Percentiles rank a stretch among this genome's conserved stretches.
Evolutionary conservation across 352 stramenopile species (phyloP).

Genomic region (Phytophthora citricola): DNA sequence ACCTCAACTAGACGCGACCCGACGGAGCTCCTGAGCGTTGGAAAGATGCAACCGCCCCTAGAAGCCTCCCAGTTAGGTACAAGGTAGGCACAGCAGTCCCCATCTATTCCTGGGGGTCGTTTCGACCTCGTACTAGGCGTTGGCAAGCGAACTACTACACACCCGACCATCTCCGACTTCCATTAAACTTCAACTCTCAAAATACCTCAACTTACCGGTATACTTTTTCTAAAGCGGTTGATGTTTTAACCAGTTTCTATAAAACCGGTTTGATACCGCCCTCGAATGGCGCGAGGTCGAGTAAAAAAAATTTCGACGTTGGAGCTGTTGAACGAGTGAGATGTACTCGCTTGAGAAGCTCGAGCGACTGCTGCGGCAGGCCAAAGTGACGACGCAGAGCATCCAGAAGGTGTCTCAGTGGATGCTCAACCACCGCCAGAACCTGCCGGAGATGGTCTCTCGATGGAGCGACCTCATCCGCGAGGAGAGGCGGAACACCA

Average conservation of each 20-base stretch:
- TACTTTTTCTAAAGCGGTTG: too few species aligned
- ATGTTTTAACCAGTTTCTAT: too few species aligned
- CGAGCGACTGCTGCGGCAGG: slow-evolving; percentile 64
- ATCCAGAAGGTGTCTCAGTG: slow-evolving; percentile 83
- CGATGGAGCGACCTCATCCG: slow-evolving; percentile 63
- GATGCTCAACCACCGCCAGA: slow-evolving; percentile 73
- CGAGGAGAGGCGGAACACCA: slow-evolving; percentile 67
- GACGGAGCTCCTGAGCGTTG: not conserved
- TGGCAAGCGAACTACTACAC: too few species aligned
- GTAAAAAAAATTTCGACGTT: slow-evolving; percentile 8
- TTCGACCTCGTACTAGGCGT: not conserved
- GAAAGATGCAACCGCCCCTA: slow-evolving; percentile 23
- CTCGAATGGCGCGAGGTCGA: not conserved
- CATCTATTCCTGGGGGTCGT: slow-evolving; percentile 22
- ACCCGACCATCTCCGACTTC: too few species aligned
- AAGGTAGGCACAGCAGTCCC: too few species aligned
- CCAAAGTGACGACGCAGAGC: slow-evolving; percentile 84
- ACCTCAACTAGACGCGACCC: slow-evolving; percentile 26
- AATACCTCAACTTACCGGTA: not conserved
- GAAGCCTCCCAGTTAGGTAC: slow-evolving; percentile 2
- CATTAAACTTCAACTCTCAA: slow-evolving; percentile 5
- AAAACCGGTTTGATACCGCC: slow-evolving; percentile 3
- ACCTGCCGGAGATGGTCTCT: slow-evolving; percentile 66
- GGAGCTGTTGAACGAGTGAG: not conserved
- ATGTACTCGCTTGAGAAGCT: slow-evolving; percentile 71